These are phyloP conservation scores for Aspergillus arachidicola DNA, from an alignment of 2,329 filamentous ascomycete genomes.

Conservation along the genomic window DNA sequence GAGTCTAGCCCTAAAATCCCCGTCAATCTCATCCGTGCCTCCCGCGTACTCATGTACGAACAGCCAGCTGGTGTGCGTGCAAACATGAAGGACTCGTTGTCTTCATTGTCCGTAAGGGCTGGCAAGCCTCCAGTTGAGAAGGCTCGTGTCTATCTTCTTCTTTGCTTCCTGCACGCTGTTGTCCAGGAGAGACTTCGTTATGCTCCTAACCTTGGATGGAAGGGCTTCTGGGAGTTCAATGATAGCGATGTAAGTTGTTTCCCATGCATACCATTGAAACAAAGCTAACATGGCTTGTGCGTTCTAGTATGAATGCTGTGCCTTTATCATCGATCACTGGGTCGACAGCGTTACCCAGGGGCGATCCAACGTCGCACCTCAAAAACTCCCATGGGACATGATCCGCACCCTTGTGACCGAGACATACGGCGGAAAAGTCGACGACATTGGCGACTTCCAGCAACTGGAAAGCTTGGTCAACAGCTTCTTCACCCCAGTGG, in stretches of 20 bases:
- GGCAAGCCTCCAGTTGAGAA: slow-evolving; percentile 87
- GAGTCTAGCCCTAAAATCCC: slow-evolving; percentile 96
- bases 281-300: slow-evolving; percentile 24
- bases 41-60: slow-evolving; percentile 94
- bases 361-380: slow-evolving; percentile 88
- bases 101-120: slow-evolving; percentile 74
- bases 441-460: slow-evolving; percentile 81
- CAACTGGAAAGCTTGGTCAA: slow-evolving; percentile 73
- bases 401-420: slow-evolving; percentile 86
- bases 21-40: slow-evolving; percentile 90
- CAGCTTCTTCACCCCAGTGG: slow-evolving; percentile 78
- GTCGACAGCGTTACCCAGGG: slow-evolving; percentile 79
- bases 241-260: slow-evolving; percentile 84
- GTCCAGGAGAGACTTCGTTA: slow-evolving; percentile 94
- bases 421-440: slow-evolving; percentile 97
- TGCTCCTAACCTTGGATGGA: slow-evolving; percentile 92
- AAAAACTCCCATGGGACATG: slow-evolving; percentile 96
- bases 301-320: slow-evolving; percentile 87
- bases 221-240: slow-evolving; percentile 99
- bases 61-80: slow-evolving; percentile 94
- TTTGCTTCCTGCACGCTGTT: slow-evolving; percentile 94
- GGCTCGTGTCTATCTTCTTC: slow-evolving; percentile 81
- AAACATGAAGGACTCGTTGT: slow-evolving; percentile 98
- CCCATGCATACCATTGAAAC: background rate
- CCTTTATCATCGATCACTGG: slow-evolving; percentile 95